These are phyloP conservation scores for Neonectria punicea DNA, from an alignment of 2,329 filamentous ascomycete genomes.

Conservation along the genomic window DNA sequence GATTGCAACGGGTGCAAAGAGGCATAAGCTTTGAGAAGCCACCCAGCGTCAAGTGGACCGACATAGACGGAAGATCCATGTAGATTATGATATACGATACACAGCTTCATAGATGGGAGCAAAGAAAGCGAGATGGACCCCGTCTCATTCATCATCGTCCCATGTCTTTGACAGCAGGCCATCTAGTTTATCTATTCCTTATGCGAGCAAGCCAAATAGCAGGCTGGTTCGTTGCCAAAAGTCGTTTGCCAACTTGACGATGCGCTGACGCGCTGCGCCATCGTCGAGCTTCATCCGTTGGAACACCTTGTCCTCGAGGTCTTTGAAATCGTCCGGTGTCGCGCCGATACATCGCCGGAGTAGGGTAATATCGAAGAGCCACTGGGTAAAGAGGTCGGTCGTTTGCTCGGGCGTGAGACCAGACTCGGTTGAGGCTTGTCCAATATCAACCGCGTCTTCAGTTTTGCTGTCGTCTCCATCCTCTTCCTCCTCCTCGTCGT, in stretches of 20 bases:
- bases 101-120: not conserved
- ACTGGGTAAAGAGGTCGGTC: slow-evolving; percentile 66
- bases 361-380: slow-evolving; percentile 69
- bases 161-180: not conserved
- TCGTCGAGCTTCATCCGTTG: slow-evolving; percentile 60
- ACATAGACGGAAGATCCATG: slow-evolving; percentile 1
- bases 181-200: slow-evolving; percentile 27
- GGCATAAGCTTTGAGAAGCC: slow-evolving; percentile 81
- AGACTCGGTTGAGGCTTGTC: slow-evolving; percentile 4
- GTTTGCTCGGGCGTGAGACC: slow-evolving; percentile 40
- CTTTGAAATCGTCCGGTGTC: slow-evolving; percentile 47
- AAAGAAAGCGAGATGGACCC: not conserved
- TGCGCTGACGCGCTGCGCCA: slow-evolving; percentile 59
- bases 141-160: slow-evolving; percentile 8
- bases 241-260: slow-evolving; percentile 73
- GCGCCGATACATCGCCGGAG: slow-evolving; percentile 59
- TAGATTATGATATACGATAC: not conserved
- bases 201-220: slow-evolving; percentile 80
- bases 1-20: slow-evolving; percentile 88
- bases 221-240: slow-evolving; percentile 87
- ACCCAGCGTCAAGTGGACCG: not conserved
- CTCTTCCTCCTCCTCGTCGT: slow-evolving; percentile 24
- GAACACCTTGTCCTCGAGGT: slow-evolving; percentile 59
- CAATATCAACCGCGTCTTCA: slow-evolving; percentile 13
- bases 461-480: slow-evolving; percentile 24